Percentiles rank a stretch among this genome's conserved stretches.
Conservation (phyloP, 2,329 filamentous ascomycete genomes). For the Emergomyces africanus region DNA sequence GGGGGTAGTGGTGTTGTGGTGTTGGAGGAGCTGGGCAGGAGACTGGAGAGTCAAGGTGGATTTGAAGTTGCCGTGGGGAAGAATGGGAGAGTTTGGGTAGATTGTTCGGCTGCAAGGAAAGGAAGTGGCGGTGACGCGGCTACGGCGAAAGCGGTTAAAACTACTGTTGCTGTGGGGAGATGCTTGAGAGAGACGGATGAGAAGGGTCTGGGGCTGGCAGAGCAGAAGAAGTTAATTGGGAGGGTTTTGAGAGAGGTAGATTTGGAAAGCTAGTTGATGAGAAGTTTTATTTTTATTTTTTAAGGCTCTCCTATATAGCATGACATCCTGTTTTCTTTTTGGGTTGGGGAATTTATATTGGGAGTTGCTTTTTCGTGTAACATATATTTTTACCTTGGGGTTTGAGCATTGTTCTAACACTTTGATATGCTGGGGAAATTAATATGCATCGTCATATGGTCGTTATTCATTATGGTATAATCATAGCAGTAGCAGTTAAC, state of each 20-base stretch:
- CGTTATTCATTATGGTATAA: not conserved
- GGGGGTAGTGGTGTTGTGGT: conserved; percentile 48
- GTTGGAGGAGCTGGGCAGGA: conserved; percentile 68
- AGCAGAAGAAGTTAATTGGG: conserved; percentile 35
- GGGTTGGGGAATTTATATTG: not conserved
- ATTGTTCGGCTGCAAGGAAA: conserved; percentile 37
- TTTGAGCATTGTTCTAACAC: not conserved
- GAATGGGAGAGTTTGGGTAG: conserved; percentile 88
- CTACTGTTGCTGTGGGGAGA: conserved; percentile 64
- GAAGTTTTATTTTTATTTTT: not conserved
- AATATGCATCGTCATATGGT: not conserved
- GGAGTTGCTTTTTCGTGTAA: not conserved
- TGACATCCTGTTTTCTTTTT: not conserved
- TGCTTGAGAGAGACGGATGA: conserved; percentile 70
- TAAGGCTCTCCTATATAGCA: not conserved
- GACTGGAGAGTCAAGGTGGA: conserved; percentile 44
- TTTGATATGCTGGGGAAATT: not conserved
- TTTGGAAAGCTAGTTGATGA: not conserved
- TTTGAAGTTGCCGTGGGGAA: conserved; percentile 91
- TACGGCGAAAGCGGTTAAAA: conserved; percentile 43
- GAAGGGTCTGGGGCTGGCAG: conserved; percentile 30
- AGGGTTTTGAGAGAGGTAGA: conserved; percentile 30
- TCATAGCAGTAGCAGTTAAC: not conserved
- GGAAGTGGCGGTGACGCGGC: conserved; percentile 39
- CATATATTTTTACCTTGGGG: not conserved